Evolutionary conservation across 75 land plant species (phyloP).

Genomic region (Picea glauca): DNA sequence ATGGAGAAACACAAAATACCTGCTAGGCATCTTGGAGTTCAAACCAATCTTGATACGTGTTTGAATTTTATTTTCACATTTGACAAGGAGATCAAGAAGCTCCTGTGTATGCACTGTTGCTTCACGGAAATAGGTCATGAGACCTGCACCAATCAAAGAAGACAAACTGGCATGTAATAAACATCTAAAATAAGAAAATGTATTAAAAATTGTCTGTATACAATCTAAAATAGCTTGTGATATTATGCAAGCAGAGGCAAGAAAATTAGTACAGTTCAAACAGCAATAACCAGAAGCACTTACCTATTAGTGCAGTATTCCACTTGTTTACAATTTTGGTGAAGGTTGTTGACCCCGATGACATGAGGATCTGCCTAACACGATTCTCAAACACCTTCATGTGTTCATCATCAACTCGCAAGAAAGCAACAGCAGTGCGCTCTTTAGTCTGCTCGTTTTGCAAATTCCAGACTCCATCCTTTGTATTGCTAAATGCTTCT

Average conservation of each 20-base stretch:
- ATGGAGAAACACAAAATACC: constrained; percentile 26
- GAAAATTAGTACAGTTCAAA: not conserved
- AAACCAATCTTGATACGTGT: constrained; percentile 99
- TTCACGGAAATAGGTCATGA: constrained; percentile 99
- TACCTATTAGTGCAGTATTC: constrained; percentile 99
- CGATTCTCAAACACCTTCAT: constrained; percentile 99
- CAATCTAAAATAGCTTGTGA: not conserved
- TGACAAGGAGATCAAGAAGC: constrained; percentile 90
- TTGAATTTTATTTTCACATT: constrained; percentile 99
- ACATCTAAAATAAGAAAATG: not conserved
- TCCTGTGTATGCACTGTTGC: constrained; percentile 99
- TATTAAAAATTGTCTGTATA: too few relatives aligned
- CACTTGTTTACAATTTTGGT: constrained; percentile 99
- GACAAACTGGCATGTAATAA: not conserved
- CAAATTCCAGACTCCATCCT: constrained; percentile 98
- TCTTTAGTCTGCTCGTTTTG: constrained; percentile 99
- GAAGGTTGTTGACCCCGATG: constrained; percentile 98
- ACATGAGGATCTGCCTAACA: constrained; percentile 99
- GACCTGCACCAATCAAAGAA: constrained; percentile 38
- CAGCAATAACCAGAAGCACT: not conserved
- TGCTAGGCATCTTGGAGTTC: constrained; percentile 99
- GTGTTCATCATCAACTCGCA: constrained; percentile 99
- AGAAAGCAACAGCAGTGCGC: constrained; percentile 91
- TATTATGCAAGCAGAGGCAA: not conserved
- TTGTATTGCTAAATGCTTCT: constrained; percentile 89